Conservation (phyloP, 2,329 filamentous ascomycete genomes). For the Microdochium bolleyi region DNA sequence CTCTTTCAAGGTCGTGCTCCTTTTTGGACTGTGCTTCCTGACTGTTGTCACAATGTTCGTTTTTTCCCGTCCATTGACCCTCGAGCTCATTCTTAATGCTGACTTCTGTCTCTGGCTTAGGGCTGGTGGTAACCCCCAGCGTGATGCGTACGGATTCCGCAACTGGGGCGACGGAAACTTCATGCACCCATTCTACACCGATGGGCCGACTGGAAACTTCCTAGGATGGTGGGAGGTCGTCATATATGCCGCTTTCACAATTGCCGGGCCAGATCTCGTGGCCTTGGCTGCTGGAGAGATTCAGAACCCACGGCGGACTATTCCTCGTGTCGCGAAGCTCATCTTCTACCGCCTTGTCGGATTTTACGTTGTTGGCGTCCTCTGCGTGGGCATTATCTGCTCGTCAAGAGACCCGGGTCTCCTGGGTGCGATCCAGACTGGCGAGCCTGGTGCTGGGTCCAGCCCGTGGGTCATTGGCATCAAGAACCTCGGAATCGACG, state of each 20-base stretch:
- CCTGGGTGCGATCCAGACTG: conserved; percentile 42
- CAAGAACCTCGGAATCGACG: conserved; percentile 40
- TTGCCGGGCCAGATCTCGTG: conserved; percentile 50
- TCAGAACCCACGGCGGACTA: conserved; percentile 44
- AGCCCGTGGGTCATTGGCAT: conserved; percentile 47
- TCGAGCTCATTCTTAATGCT: background rate
- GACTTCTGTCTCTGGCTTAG: background rate
- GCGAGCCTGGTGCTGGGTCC: conserved; percentile 39
- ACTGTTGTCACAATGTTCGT: conserved; percentile 53
- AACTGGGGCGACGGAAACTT: conserved; percentile 25
- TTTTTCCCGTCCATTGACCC: background rate
- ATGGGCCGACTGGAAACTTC: conserved; percentile 45
- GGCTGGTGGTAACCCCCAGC: conserved; percentile 47
- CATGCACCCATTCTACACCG: conserved; percentile 7
- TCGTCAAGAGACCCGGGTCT: conserved; percentile 49
- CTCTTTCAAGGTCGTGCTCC: conserved; percentile 39
- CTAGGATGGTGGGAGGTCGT: conserved; percentile 39
- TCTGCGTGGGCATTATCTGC: conserved; percentile 50
- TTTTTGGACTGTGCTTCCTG: conserved; percentile 47
- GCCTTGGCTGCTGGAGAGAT: conserved; percentile 34
- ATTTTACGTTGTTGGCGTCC: conserved; percentile 54
- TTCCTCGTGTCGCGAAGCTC: conserved; percentile 53
- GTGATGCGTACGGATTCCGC: conserved; percentile 47
- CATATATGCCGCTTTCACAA: conserved; percentile 52
- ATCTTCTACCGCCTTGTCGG: conserved; percentile 55